Evolutionary conservation across 1,284 basidiomycete species (phyloP).

Genomic region (Austroboletus niveus): DNA sequence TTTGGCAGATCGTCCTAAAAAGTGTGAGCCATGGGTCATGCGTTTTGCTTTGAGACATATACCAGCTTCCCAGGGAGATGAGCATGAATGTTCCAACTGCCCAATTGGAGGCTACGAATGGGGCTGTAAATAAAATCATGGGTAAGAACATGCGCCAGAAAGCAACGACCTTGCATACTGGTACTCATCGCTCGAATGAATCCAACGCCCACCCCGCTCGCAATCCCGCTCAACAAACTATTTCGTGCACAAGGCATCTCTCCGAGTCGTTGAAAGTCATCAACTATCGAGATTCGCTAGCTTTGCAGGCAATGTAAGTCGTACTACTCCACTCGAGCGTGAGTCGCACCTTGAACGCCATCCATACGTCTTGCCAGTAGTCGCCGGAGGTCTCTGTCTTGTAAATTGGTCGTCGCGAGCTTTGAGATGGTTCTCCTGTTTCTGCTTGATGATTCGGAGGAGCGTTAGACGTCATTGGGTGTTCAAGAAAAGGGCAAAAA

Average conservation of each 20-base stretch:
- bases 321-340: background rate
- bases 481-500: background rate
- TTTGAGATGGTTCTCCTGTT: conserved; percentile 4
- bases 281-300: conserved; percentile 44
- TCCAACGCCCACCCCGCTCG: conserved; percentile 51
- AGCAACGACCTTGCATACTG: conserved; percentile 35
- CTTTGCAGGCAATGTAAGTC: conserved; percentile 30
- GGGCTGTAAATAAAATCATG: conserved; percentile 28
- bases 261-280: conserved; percentile 47
- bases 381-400: conserved; percentile 45
- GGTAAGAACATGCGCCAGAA: conserved; percentile 6
- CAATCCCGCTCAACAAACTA: conserved; percentile 52
- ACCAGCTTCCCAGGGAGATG: conserved; percentile 53
- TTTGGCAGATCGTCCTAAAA: conserved; percentile 62
- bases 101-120: conserved; percentile 52
- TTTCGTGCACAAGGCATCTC: conserved; percentile 64
- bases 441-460: conserved; percentile 5
- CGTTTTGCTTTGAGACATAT: conserved; percentile 17
- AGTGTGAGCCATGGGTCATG: conserved; percentile 3
- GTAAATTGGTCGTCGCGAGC: conserved; percentile 33
- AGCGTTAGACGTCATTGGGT: conserved; percentile 12
- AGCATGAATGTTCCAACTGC: conserved; percentile 53
- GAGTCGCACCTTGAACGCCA: conserved; percentile 43
- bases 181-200: conserved; percentile 56
- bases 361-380: conserved; percentile 41